These are phyloP conservation scores for Quercus engelmannii DNA, from an alignment of 306 rosid species.

Conservation along the genomic window DNA sequence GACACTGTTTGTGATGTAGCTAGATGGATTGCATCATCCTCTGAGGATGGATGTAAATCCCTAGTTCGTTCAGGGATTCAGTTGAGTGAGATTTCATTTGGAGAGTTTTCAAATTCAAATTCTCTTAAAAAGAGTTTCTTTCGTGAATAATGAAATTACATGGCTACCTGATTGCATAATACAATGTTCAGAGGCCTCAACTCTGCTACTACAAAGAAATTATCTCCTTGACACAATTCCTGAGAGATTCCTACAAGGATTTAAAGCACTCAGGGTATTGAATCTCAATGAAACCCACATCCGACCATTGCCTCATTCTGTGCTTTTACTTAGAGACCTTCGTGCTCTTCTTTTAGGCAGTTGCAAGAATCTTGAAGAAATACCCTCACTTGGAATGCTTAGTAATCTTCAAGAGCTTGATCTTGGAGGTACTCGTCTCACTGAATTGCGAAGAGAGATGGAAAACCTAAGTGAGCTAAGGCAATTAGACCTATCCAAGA, in stretches of 20 bases:
- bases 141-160: background rate
- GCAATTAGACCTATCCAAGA: background rate
- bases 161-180: background rate
- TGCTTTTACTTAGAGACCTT: slow-evolving; percentile 10
- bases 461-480: slow-evolving; percentile 5
- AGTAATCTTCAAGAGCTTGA: slow-evolving; percentile 15
- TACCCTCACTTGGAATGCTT: slow-evolving; percentile 6
- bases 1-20: no score
- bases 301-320: slow-evolving; percentile 14
- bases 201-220: slow-evolving; percentile 10
- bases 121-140: slow-evolving; percentile 13
- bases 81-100: no score
- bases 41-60: no score
- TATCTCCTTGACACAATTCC: background rate
- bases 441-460: background rate
- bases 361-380: background rate
- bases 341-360: slow-evolving; percentile 12
- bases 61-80: no score
- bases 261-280: background rate
- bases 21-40: no score
- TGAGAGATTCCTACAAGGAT: background rate
- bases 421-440: slow-evolving; percentile 2
- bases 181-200: background rate
- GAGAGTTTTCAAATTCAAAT: background rate
- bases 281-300: slow-evolving; percentile 10